Conservation (phyloP, 164 flowering plant genomes). For the Umbellularia californica region DNA sequence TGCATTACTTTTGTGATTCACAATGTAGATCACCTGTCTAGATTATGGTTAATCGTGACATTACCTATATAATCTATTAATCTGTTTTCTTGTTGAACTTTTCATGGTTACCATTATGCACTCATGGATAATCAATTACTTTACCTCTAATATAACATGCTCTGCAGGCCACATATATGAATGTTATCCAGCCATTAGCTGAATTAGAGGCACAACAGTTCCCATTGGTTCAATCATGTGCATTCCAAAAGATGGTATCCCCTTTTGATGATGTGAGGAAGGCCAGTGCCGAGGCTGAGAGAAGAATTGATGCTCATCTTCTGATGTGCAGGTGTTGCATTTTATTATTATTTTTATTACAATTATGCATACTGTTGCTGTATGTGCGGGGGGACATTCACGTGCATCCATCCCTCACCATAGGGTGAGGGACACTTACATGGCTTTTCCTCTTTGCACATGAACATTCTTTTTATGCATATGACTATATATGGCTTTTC, state of each 20-base stretch:
- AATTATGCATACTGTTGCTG: not conserved
- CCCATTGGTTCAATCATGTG: constrained; percentile 79
- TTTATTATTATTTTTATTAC: constrained; percentile 1
- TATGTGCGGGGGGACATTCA: too few relatives aligned
- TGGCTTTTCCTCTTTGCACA: too few relatives aligned
- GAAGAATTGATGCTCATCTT: constrained; percentile 66
- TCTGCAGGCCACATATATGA: constrained; percentile 63
- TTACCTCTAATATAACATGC: not conserved
- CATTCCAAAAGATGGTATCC: constrained; percentile 73
- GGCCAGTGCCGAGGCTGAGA: constrained; percentile 93
- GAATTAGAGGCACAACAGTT: constrained; percentile 79
- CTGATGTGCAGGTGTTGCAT: constrained; percentile 60
- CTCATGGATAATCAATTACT: not conserved
- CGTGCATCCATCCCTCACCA: too few relatives aligned
- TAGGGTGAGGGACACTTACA: too few relatives aligned
- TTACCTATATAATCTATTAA: too few relatives aligned
- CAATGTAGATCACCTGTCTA: too few relatives aligned
- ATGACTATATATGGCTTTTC: too few relatives aligned
- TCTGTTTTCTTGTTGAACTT: not conserved
- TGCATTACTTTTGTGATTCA: too few relatives aligned
- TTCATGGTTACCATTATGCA: not conserved
- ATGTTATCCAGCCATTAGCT: constrained; percentile 67
- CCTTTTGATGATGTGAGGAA: constrained; percentile 61
- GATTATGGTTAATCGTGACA: too few relatives aligned
- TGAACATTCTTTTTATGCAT: too few relatives aligned